Evolutionary conservation across 805 yeast genomes (phyloP), one percentile per base, ranked within the genome.

Genomic region (Candida hungchunana): DNA sequence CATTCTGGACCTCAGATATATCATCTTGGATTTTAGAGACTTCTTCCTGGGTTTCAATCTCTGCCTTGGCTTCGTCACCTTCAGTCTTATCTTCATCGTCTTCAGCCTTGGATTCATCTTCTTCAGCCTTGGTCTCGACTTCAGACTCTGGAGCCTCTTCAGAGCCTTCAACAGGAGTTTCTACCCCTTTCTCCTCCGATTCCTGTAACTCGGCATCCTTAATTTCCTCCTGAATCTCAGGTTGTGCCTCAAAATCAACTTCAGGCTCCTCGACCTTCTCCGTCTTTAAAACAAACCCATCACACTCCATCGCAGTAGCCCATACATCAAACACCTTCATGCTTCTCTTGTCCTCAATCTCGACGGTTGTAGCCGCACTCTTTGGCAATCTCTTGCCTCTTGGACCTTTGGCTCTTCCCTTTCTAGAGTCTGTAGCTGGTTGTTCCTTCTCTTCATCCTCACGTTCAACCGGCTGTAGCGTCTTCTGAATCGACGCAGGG

Each of bases 371-470:
- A 15, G 67, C 64, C 10, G 78, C 73, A n/a, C 66, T 58, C 37
- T 66, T 69, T 0, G 93, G 93, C 35, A 82, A 59, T 48, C 75
- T 77, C 42, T 85, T 73, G 0, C 89, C 89, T 43, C 75, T 67
- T 29, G 94, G 94, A 0, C 90, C 93, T 46, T 64, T 78, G 1
- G 79, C 80, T 50, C 90, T 70, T 20, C 75, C 63, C 32, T 62
- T 63, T 52, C 73, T 56, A 4, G 57, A 56, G 50, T 73, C 75
- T 34, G 14, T 37, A 34, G 34, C 32, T 34, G 36, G 47, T 14
- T 11, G 45, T 7, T 37, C 43, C 3, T 31, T 43, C 8, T 27
- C 31, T 13, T 29, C 37, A 3, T 22, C 26, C 31, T 41, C 32
- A 7, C n/a, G 17, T 4, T n/a, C 29, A 8, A 31, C 29, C 20